phyloP scores from a whole-genome alignment of 2,329 filamentous ascomycete species.

The Dactylonectria estremocensis region DNA sequence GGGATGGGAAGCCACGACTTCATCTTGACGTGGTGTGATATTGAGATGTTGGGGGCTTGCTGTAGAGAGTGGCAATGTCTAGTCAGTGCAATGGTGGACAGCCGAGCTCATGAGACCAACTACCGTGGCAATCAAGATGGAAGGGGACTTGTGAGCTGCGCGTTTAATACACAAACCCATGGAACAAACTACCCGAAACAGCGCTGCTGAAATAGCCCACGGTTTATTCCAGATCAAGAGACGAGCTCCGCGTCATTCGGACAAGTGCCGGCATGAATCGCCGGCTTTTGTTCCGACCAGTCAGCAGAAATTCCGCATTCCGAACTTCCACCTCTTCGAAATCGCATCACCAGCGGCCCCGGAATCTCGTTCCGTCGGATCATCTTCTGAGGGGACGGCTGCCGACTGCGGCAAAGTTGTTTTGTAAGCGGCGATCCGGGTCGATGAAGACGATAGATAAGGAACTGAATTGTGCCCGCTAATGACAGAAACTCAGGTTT shows the following conservation, averaged over 20 bases:
- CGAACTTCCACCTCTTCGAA: slow-evolving; percentile 9
- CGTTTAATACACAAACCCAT: slow-evolving; percentile 18
- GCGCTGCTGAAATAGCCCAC: slow-evolving; percentile 14
- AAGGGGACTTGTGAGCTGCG: not conserved
- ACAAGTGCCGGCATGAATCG: slow-evolving; percentile 21
- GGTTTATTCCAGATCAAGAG: not conserved
- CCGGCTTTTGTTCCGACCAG: slow-evolving; percentile 21
- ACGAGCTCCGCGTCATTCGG: not conserved
- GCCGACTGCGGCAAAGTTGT: not conserved
- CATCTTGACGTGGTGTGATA: slow-evolving; percentile 12
- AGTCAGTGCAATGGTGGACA: slow-evolving; percentile 1
- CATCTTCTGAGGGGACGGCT: not conserved
- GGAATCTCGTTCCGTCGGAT: slow-evolving; percentile 23
- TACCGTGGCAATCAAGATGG: not conserved
- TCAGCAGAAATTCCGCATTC: slow-evolving; percentile 27
- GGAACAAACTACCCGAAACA: slow-evolving; percentile 16
- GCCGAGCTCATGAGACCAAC: slow-evolving; percentile 8
- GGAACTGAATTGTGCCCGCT: slow-evolving; percentile 20
- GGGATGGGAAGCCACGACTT: slow-evolving; percentile 47
- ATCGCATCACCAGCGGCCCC: slow-evolving; percentile 1
- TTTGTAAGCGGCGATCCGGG: not conserved
- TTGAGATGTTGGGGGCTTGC: slow-evolving; percentile 2
- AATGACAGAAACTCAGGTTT: not conserved
- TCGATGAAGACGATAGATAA: slow-evolving; percentile 11
- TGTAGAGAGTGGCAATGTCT: not conserved